Percentiles rank a stretch among this genome's conserved stretches.
Conservation (phyloP, 2,329 filamentous ascomycete genomes). For the Lasiodiplodia hormozganensis region DNA sequence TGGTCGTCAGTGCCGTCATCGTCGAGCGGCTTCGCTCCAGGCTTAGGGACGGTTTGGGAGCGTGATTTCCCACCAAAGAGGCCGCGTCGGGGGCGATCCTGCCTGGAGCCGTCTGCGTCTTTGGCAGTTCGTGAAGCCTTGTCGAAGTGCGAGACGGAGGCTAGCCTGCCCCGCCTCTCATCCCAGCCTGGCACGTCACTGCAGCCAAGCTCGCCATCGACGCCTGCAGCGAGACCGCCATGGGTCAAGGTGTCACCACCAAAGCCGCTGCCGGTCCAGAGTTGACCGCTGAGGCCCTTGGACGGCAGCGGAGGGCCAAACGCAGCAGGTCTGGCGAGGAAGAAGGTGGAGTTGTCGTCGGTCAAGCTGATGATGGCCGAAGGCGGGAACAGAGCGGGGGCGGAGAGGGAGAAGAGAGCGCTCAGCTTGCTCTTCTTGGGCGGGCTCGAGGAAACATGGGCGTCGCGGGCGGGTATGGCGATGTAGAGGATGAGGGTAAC, state of each 20-base stretch:
- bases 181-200: slow-evolving; percentile 93
- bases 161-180: slow-evolving; percentile 50
- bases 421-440: slow-evolving; percentile 43
- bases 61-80: neutral
- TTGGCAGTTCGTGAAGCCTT: slow-evolving; percentile 35
- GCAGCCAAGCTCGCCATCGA: slow-evolving; percentile 88
- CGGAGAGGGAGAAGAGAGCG: slow-evolving; percentile 57
- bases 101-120: neutral
- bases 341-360: slow-evolving; percentile 98
- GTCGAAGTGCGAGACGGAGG: slow-evolving; percentile 44
- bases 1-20: slow-evolving; percentile 87
- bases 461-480: slow-evolving; percentile 35
- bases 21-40: slow-evolving; percentile 1
- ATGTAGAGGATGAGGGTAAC: slow-evolving; percentile 54
- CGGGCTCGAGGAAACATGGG: slow-evolving; percentile 30
- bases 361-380: slow-evolving; percentile 96
- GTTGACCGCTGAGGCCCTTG: slow-evolving; percentile 81
- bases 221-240: slow-evolving; percentile 58
- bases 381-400: slow-evolving; percentile 85
- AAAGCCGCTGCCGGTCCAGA: slow-evolving; percentile 95
- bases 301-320: slow-evolving; percentile 83
- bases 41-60: neutral
- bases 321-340: slow-evolving; percentile 88
- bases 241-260: slow-evolving; percentile 74
- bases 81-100: slow-evolving; percentile 1